Evolutionary conservation across 2,329 filamentous ascomycete genomes (phyloP).

Genomic region (Diaporthe humulicola): DNA sequence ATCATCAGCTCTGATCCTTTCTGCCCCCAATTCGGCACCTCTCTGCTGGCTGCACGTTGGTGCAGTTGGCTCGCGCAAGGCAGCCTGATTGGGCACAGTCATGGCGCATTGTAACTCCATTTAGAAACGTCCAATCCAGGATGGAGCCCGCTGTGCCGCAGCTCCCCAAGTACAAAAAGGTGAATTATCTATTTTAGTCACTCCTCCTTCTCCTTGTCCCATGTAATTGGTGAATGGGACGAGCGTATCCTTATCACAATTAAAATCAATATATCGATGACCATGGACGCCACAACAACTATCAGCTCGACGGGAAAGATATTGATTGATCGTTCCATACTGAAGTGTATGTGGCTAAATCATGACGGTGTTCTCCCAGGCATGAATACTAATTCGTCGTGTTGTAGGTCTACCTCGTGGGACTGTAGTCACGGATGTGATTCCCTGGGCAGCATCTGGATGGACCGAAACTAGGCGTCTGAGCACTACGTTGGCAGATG

Average conservation of each 20-base stretch:
- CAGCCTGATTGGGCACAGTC: neutral
- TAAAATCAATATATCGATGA: neutral
- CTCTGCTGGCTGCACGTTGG: neutral
- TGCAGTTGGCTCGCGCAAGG: neutral
- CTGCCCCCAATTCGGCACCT: neutral
- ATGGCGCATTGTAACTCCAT: neutral
- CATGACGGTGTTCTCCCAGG: no score
- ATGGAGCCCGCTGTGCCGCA: neutral
- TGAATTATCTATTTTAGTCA: neutral
- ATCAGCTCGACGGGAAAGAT: neutral
- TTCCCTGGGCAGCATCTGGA: constrained; percentile 7
- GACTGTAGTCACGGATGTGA: neutral
- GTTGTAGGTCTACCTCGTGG: neutral
- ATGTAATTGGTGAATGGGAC: neutral
- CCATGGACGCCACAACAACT: neutral
- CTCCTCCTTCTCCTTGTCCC: neutral
- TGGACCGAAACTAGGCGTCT: constrained; percentile 26
- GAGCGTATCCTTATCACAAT: neutral
- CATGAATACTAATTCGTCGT: neutral
- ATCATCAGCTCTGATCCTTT: neutral
- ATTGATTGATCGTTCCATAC: neutral
- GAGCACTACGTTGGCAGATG: neutral
- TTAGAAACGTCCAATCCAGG: neutral
- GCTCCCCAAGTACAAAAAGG: neutral
- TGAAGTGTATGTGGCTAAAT: neutral